Base-by-base conservation (phyloP, 1,284 basidiomycete species). In the Sphagnurus paluster region DNA sequence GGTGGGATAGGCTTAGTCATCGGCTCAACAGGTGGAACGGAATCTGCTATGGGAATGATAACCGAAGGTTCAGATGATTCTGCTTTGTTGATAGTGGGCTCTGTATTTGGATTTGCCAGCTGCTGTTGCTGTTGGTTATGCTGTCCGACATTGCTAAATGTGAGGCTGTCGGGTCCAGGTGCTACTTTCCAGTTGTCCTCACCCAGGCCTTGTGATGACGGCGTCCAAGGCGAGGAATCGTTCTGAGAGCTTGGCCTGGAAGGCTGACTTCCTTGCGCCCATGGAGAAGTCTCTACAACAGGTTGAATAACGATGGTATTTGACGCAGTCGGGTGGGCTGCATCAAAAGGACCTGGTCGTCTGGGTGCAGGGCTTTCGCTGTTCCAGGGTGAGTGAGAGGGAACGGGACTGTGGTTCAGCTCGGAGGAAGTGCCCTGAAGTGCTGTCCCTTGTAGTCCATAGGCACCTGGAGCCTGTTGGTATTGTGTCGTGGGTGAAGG, bases 81-180 rank as follows among this genome's bases (percentile, higher is more conserved):
- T 17, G 53, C 44, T 14, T 52, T 25, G 11, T 33, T 21, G 1
- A 41, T 13, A 11, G 20, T 24, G 26, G 10, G 33, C 40, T 58
- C 55, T 23, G 62, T 53, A 20, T 42, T n/a, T n/a, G n/a, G n/a
- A n/a, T n/a, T 56, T 19, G 42, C 61, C 14, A 60, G 52, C 32
- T 62, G 62, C 32, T 64, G 63, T 44, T 73, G 72, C 44, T 76
- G 69, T 54, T 74, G 73, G 53, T 78, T 78, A 57, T 80, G 79
- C 47, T 82, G 77, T n/a, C 72, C 78, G 16, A 83, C 64, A 52
- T 82, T 81, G 42, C 71, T 76, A 39, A 76, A 68, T 0, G 81
- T 79, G 17, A 82, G 66, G 49, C 75, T 77, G 49, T 71, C 74
- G 6, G 75, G 64, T 24, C 67, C 69, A 1, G 63, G 56, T n/a